These are phyloP conservation scores for Helicocarpus griseus DNA, from an alignment of 2,329 filamentous ascomycete species.

Conservation along the genomic window DNA sequence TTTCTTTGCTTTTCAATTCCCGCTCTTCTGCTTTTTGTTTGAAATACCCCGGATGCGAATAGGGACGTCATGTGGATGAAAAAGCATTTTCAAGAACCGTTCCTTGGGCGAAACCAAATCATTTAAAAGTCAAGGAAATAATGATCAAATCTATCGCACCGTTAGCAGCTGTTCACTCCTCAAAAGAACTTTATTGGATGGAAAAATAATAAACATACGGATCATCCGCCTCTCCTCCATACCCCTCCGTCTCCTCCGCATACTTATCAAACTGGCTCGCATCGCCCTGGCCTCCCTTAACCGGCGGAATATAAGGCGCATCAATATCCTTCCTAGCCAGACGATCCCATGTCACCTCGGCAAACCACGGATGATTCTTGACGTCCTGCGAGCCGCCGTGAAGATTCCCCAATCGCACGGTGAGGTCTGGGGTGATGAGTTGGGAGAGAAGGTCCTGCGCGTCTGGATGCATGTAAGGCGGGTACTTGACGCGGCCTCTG, in stretches of 20 bases:
- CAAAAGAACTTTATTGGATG: not conserved
- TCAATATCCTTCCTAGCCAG: conserved; percentile 94
- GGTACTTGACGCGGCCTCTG: conserved; percentile 91
- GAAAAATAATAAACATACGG: conserved; percentile 56
- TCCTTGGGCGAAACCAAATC: too few species aligned
- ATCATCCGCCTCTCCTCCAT: conserved; percentile 69
- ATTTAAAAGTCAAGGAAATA: conserved; percentile 65
- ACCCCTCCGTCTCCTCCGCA: conserved; percentile 90
- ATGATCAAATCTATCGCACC: conserved; percentile 52
- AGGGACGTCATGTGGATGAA: too few species aligned
- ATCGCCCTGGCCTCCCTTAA: conserved; percentile 86
- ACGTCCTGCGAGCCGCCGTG: conserved; percentile 86
- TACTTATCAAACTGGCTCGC: conserved; percentile 98
- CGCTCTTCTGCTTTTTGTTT: too few species aligned
- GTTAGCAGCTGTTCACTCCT: not conserved
- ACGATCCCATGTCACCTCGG: conserved; percentile 95
- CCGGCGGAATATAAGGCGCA: conserved; percentile 91
- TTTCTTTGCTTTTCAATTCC: not conserved
- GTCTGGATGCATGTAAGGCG: conserved; percentile 87
- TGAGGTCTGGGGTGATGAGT: conserved; percentile 88
- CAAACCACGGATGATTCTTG: conserved; percentile 92
- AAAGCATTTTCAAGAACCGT: not conserved
- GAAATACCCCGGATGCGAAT: too few species aligned
- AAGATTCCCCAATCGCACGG: conserved; percentile 88
- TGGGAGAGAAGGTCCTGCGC: conserved; percentile 87